Base-by-base conservation (phyloP, 192 early-diverging fungal species). In the Chytriomyces confervae region DNA sequence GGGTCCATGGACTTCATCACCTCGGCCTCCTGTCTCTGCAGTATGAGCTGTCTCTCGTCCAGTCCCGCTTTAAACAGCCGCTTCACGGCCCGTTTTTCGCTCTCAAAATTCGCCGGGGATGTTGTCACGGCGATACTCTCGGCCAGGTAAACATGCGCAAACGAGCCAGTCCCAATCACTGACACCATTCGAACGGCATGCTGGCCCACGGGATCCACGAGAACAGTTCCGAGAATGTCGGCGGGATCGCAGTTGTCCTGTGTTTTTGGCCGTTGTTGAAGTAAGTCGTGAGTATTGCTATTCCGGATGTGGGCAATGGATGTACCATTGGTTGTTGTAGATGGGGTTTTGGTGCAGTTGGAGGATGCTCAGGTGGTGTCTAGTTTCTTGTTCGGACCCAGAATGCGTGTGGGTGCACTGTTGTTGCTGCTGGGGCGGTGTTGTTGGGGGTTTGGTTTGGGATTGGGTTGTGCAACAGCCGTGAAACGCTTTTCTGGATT, bases 61-160 rank as follows among this genome's bases (percentile, higher is more conserved):
- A 81, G 77, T 20, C 80, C 80, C 8, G 43, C 61, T 64, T 81
- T 81, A 61, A 81, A 81, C 49, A 81, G 64, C 50, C 76, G 51
- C 69, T 81, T 81, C 7, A 81, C 80, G 27, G 80, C 80, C 23
- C 77, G 69, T 43, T 65, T 71, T 20, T 66, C 69, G 51, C 43
- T 13, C 10, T 9, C 75, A 27, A 29, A 50, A 69, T 64, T 61
- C 36, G 36, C 36, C 36, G 36, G 36, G 36, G 36, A 36, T 24
- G 27, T 36, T 36, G 36, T 36, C n/a, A 65, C 6, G 20, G 72
- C 63, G 4, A 62, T 44, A 50, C 69, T 75, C 48, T 79, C 74
- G 44, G 82, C 85, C 7, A 81, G 75, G 77, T 82, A 86, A 9
- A 86, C 85, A n/a, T 78, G 79, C 11, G 85, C 85, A 72, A 86